These are phyloP conservation scores for Mortierella claussenii DNA, from an alignment of 192 early-diverging fungal genomes.

Conservation along the genomic window DNA sequence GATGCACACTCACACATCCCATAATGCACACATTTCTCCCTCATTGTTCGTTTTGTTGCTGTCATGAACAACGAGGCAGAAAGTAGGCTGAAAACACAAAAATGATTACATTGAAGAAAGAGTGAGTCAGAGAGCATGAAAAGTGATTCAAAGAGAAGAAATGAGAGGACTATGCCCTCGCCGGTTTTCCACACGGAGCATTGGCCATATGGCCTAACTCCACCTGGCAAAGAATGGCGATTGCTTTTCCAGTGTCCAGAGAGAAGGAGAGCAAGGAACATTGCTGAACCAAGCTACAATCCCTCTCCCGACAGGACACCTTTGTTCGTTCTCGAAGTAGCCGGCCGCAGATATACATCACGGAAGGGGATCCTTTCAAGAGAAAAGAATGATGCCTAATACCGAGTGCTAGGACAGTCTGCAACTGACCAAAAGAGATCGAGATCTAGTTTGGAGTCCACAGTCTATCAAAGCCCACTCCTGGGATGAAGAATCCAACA, in stretches of 20 bases:
- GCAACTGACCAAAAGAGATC: conserved; percentile 35
- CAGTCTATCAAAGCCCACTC: conserved; percentile 36
- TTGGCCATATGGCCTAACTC: conserved; percentile 55
- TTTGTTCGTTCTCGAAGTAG: conserved; percentile 55
- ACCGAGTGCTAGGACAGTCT: conserved; percentile 44
- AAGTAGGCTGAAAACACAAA: too few species aligned
- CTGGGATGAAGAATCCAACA: conserved; percentile 1
- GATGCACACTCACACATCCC: too few species aligned
- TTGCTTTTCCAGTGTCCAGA: too few species aligned
- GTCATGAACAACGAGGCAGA: too few species aligned
- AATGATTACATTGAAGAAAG: too few species aligned
- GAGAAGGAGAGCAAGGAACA: conserved; percentile 30
- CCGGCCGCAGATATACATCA: conserved; percentile 57
- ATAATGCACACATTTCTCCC: too few species aligned
- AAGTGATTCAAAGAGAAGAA: too few species aligned
- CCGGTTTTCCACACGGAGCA: conserved; percentile 56
- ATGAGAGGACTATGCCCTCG: conserved; percentile 42
- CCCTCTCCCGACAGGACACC: too few species aligned
- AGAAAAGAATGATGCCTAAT: conserved; percentile 51
- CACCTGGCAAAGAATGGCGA: conserved; percentile 58
- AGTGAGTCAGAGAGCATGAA: too few species aligned
- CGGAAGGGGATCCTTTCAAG: conserved; percentile 13
- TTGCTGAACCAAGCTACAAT: conserved; percentile 22
- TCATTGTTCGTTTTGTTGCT: too few species aligned
- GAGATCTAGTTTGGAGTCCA: conserved; percentile 19